Conservation (phyloP, 768 basidiomycete genomes). For the Leccinellum rugosiceps region DNA sequence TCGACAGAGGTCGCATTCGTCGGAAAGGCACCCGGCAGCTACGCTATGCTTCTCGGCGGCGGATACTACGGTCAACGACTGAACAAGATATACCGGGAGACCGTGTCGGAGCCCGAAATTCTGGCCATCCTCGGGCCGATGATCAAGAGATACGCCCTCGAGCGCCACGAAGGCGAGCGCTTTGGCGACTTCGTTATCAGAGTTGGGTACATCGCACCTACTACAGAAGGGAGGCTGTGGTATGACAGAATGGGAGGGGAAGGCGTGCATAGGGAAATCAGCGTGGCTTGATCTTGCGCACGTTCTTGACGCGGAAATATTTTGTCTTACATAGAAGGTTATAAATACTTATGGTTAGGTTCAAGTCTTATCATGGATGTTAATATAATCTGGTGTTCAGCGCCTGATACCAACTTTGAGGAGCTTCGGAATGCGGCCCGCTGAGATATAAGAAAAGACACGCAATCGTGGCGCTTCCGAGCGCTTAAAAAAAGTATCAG, state of each 20-base stretch:
- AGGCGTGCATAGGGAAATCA: conserved; percentile 47
- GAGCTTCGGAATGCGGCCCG: not conserved
- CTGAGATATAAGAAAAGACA: not conserved
- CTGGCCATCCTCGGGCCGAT: conserved; percentile 85
- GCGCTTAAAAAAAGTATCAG: not conserved
- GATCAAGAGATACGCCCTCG: conserved; percentile 91
- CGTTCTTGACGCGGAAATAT: not conserved
- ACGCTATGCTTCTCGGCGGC: conserved; percentile 93
- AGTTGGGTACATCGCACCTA: conserved; percentile 85
- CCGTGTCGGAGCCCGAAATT: conserved; percentile 89
- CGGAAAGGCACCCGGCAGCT: conserved; percentile 91
- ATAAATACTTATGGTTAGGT: not conserved
- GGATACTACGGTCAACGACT: conserved; percentile 92
- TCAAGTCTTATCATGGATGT: not conserved
- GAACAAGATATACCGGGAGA: conserved; percentile 94
- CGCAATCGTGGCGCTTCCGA: not conserved
- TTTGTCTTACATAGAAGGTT: not conserved
- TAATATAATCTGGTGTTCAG: not conserved
- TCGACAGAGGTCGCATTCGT: conserved; percentile 87
- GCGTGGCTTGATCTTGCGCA: conserved; percentile 4
- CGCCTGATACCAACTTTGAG: not conserved
- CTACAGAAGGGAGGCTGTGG: conserved; percentile 80
- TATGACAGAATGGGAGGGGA: conserved; percentile 84
- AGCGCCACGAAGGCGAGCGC: conserved; percentile 80
- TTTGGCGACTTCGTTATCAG: conserved; percentile 97